Evolutionary conservation across 1,284 basidiomycete genomes (phyloP).

Genomic region (Malassezia equina): DNA sequence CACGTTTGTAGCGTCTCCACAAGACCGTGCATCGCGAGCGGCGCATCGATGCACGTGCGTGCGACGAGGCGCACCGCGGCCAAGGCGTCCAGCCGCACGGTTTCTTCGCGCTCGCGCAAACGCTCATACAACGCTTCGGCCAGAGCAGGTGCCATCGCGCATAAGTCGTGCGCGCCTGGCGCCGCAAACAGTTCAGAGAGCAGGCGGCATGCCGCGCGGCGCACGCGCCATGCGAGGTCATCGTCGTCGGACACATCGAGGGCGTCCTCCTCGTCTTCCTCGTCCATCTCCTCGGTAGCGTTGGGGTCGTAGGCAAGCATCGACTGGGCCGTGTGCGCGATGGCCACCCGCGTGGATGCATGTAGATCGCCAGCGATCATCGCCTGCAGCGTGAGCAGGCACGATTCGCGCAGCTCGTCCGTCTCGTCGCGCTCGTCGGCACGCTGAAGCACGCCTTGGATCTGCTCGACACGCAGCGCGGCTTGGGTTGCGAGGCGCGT

Average conservation of each 20-base stretch:
- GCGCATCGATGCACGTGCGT: background rate
- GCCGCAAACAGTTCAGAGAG: slow-evolving; percentile 74
- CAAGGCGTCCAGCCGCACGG: slow-evolving; percentile 87
- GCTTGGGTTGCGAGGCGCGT: slow-evolving; percentile 24
- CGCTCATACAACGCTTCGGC: slow-evolving; percentile 78
- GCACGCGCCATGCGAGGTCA: slow-evolving; percentile 96
- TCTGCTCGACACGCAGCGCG: slow-evolving; percentile 48
- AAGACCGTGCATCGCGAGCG: background rate
- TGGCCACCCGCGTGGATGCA: slow-evolving; percentile 54
- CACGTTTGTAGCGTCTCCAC: background rate
- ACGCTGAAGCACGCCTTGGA: slow-evolving; percentile 54
- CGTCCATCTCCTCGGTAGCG: slow-evolving; percentile 61
- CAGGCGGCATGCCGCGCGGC: slow-evolving; percentile 81
- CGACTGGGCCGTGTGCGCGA: slow-evolving; percentile 62
- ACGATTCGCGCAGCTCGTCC: slow-evolving; percentile 51
- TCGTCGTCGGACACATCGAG: slow-evolving; percentile 69
- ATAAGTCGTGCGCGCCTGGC: slow-evolving; percentile 55
- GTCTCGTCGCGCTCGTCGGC: slow-evolving; percentile 68
- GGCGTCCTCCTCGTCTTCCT: slow-evolving; percentile 51
- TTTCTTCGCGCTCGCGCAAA: slow-evolving; percentile 89
- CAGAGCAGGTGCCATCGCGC: slow-evolving; percentile 73
- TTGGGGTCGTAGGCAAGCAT: slow-evolving; percentile 94
- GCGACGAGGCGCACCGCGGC: slow-evolving; percentile 19
- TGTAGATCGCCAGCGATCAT: slow-evolving; percentile 61
- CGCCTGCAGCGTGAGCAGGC: slow-evolving; percentile 60